Conservation (phyloP, 1,284 basidiomycete genomes). For the Leccinum subrobustum region DNA sequence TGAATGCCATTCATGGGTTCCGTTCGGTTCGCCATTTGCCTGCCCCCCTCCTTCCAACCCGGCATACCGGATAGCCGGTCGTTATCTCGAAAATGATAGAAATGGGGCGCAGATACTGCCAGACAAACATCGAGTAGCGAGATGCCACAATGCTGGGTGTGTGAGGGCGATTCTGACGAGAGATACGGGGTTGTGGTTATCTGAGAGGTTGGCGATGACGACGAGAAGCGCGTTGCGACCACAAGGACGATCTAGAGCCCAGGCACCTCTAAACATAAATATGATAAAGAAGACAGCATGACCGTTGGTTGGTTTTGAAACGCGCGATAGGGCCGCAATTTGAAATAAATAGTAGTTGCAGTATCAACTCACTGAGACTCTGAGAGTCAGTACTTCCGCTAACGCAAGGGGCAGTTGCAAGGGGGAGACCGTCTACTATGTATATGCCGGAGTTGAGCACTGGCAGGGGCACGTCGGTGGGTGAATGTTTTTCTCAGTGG, state of each 20-base stretch:
- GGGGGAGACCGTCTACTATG: not conserved
- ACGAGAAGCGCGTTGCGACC: not conserved
- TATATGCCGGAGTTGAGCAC: not conserved
- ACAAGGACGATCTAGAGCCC: not conserved
- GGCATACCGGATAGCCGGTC: not conserved
- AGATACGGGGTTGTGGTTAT: not conserved
- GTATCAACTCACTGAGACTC: not conserved
- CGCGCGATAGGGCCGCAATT: not conserved
- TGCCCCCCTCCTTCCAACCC: not conserved
- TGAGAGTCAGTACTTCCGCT: not conserved
- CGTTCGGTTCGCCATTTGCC: not conserved
- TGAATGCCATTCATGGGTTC: not conserved
- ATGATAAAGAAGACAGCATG: not conserved
- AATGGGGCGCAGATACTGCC: not conserved
- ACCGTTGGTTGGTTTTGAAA: not conserved
- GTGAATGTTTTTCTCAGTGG: not conserved
- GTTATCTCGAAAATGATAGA: conserved; percentile 7
- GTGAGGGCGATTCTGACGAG: not conserved
- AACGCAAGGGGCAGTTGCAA: not conserved
- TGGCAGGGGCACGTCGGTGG: not conserved
- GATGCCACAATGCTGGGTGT: not conserved
- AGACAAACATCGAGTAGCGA: not conserved
- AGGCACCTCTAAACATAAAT: not conserved
- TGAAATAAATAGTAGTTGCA: not conserved
- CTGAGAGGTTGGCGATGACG: not conserved